Evolutionary conservation across 1,284 basidiomycete species (phyloP).

Genomic region (Leccinum olivaceoglutinosum): DNA sequence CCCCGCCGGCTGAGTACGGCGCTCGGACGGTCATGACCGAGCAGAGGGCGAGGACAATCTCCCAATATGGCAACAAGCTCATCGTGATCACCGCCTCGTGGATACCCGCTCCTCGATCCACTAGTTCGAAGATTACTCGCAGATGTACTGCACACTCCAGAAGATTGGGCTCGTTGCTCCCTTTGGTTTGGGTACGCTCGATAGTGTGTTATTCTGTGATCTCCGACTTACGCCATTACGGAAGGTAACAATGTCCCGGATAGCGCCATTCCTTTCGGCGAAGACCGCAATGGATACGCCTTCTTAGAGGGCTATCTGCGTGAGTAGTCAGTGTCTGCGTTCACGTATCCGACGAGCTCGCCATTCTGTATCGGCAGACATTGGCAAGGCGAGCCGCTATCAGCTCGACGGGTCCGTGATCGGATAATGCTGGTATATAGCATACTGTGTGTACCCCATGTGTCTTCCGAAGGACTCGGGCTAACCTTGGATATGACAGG

Average conservation of each 20-base stretch:
- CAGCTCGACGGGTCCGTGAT: slow-evolving; percentile 27
- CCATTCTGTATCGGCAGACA: slow-evolving; percentile 14
- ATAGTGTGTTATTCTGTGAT: not conserved
- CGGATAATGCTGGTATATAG: slow-evolving; percentile 26
- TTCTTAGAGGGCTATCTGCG: slow-evolving; percentile 22
- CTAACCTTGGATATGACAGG: slow-evolving; percentile 11
- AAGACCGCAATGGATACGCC: slow-evolving; percentile 27
- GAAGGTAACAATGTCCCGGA: slow-evolving; percentile 28
- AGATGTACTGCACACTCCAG: slow-evolving; percentile 28
- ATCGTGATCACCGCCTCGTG: slow-evolving; percentile 5
- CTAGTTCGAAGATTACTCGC: slow-evolving; percentile 26
- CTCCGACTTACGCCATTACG: slow-evolving; percentile 6
- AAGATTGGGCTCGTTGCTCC: slow-evolving; percentile 24
- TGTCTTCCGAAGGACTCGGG: not conserved
- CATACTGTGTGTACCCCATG: slow-evolving; percentile 16
- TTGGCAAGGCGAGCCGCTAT: slow-evolving; percentile 25
- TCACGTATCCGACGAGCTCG: not conserved
- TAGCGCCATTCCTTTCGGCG: slow-evolving; percentile 29
- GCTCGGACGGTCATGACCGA: slow-evolving; percentile 8
- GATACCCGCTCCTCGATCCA: slow-evolving; percentile 19
- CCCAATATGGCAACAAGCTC: slow-evolving; percentile 18
- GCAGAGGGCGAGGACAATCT: slow-evolving; percentile 16
- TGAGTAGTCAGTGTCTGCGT: slow-evolving; percentile 3
- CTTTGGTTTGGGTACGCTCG: slow-evolving; percentile 27
- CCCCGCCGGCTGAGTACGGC: slow-evolving; percentile 9